Percentiles rank a stretch among this genome's conserved stretches.
Evolutionary conservation across 2,329 filamentous ascomycete genomes (phyloP).

Genomic region (Chrysoporthe puriensis): DNA sequence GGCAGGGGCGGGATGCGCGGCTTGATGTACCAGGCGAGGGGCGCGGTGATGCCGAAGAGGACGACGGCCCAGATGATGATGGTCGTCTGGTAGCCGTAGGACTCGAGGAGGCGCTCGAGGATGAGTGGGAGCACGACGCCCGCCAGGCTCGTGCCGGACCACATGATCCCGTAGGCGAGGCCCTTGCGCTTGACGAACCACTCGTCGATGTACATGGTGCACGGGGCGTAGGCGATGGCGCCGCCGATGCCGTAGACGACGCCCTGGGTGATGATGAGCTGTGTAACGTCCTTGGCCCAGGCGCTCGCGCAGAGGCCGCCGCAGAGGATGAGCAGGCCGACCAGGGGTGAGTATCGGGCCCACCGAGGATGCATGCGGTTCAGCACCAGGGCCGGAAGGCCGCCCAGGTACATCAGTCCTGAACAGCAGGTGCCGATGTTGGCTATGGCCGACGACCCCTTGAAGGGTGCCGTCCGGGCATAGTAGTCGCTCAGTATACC

Average conservation of each 20-base stretch:
- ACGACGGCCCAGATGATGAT: conserved; percentile 57
- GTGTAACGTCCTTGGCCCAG: conserved; percentile 54
- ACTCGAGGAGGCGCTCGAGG: conserved; percentile 53
- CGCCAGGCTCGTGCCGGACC: conserved; percentile 56
- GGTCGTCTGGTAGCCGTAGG: conserved; percentile 57
- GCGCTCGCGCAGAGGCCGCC: conserved; percentile 55
- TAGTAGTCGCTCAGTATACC: conserved; percentile 76
- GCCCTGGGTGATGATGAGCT: conserved; percentile 64
- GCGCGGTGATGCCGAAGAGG: conserved; percentile 54
- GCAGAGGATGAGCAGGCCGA: conserved; percentile 55
- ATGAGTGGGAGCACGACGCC: conserved; percentile 57
- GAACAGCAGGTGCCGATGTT: conserved; percentile 47
- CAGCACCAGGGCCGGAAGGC: conserved; percentile 52
- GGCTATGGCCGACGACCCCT: conserved; percentile 56
- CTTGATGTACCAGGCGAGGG: conserved; percentile 61
- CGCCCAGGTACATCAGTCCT: conserved; percentile 58
- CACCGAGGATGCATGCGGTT: conserved; percentile 48
- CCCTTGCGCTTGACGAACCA: conserved; percentile 64
- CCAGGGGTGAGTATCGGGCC: conserved; percentile 46
- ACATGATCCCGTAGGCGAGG: conserved; percentile 67
- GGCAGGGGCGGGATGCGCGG: conserved; percentile 54
- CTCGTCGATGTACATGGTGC: conserved; percentile 62
- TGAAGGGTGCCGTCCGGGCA: conserved; percentile 60
- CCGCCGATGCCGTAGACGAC: conserved; percentile 64
- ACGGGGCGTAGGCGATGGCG: conserved; percentile 57